Evolutionary conservation across 768 basidiomycete species (phyloP), one percentile per base, ranked within the genome.

Genomic region (Gautieria morchelliformis): DNA sequence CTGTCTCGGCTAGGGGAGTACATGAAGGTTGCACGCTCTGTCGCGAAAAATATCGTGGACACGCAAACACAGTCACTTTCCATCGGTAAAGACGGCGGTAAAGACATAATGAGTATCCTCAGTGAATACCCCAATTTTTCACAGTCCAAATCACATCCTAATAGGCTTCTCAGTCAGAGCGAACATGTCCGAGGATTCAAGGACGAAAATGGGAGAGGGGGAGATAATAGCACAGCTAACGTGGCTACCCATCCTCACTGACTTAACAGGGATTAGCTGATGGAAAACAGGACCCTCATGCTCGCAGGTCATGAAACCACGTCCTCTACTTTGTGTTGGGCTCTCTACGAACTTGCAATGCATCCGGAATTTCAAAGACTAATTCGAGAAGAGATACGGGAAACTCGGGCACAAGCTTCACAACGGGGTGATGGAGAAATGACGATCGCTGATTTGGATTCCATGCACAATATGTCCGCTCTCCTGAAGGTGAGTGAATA

Each of bases 21-120:
- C 14, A 56, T 68, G 33, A 41, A 59, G 4, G 58, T 64, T n/a
- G 65, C 70, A 47, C 63, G 60, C 50, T 54, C 47, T 2, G 64
- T 68, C 7, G 62, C 68, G 15, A 56, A 59, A 20, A 50, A 50
- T 4, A 55, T 71, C 1, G 56, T 71, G 33, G 50, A 53, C 14
- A 60, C 64, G 48, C 68, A 69, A 58, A 63, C 60, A 15, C 63
- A 60, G 19, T 56, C 54, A 6, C 52, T 60, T 15, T 49, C 59
- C 1, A 58, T 60, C 5, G 60, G 60, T 6, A 62, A 63, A n/a
- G 63, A 63, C 20, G 65, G 64, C 27, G 56, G 59, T 4, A 68
- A 65, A 56, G 71, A 71, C 53, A 66, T 72, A 19, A 67, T 72
- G 63, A 72, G 69, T 42, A 63, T 72, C n/a, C 62, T 72, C 0